Conservation (phyloP, 2,329 filamentous ascomycete genomes). For the Penicillium glabrum region DNA sequence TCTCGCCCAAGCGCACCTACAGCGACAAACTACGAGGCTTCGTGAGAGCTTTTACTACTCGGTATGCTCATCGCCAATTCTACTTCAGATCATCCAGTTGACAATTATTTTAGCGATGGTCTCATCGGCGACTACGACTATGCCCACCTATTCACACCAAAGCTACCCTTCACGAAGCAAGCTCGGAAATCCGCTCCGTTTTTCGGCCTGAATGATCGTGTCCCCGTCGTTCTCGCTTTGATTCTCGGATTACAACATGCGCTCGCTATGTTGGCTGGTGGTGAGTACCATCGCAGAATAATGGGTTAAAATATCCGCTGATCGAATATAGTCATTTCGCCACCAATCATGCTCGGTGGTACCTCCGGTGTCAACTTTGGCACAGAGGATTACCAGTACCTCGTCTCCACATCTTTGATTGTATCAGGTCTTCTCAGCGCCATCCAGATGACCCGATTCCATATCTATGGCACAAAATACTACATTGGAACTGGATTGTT, state of each 20-base stretch:
- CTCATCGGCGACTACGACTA: conserved; percentile 88
- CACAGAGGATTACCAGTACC: conserved; percentile 58
- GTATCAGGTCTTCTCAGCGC: conserved; percentile 65
- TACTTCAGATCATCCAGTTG: neutral
- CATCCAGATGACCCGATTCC: conserved; percentile 66
- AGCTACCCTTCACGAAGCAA: conserved; percentile 77
- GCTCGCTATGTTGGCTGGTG: conserved; percentile 63
- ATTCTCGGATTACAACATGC: conserved; percentile 70
- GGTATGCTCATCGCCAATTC: conserved; percentile 24
- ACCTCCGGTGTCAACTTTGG: conserved; percentile 58
- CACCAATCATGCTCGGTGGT: conserved; percentile 63
- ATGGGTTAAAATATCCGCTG: neutral
- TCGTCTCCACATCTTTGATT: conserved; percentile 69
- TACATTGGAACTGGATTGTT: conserved; percentile 65
- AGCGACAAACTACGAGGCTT: conserved; percentile 35
- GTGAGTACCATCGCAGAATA: conserved; percentile 15
- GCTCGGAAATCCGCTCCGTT: conserved; percentile 61
- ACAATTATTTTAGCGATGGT: conserved; percentile 56
- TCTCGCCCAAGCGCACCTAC: conserved; percentile 37
- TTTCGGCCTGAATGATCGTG: conserved; percentile 68
- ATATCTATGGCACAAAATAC: conserved; percentile 63
- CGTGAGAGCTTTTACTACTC: conserved; percentile 43
- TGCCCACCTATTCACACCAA: conserved; percentile 77
- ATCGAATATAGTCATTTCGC: conserved; percentile 52
- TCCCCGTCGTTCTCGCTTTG: conserved; percentile 65